Conservation (phyloP, 805 yeast species). For the Lachancea nothofagi region DNA sequence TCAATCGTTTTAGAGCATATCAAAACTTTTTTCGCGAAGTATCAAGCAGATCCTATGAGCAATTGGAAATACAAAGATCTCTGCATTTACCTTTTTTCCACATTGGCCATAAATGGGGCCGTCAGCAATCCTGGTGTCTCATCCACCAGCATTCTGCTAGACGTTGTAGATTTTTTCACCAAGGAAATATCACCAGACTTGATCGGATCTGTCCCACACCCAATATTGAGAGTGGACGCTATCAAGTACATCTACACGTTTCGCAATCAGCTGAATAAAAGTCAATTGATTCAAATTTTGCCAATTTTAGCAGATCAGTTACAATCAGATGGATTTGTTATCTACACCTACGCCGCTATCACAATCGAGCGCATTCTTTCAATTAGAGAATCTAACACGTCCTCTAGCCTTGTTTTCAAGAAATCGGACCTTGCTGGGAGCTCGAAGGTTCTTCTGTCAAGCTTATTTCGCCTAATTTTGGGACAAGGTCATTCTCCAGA, state of each 20-base stretch:
- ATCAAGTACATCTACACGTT: conserved; percentile 84
- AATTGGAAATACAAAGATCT: conserved; percentile 87
- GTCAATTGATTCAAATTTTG: conserved; percentile 70
- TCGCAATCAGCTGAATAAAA: conserved; percentile 87
- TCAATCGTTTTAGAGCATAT: conserved; percentile 69
- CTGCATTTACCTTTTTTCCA: conserved; percentile 77
- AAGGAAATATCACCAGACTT: conserved; percentile 79
- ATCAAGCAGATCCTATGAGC: conserved; percentile 36
- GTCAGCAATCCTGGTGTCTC: conserved; percentile 84
- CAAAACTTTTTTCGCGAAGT: conserved; percentile 54
- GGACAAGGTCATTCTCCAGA: conserved; percentile 65
- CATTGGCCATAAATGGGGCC: conserved; percentile 87
- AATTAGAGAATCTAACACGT: conserved; percentile 51
- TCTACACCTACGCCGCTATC: conserved; percentile 88
- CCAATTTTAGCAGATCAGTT: conserved; percentile 74
- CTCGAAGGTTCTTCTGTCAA: conserved; percentile 54
- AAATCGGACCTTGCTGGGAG: conserved; percentile 67
- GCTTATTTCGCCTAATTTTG: conserved; percentile 62
- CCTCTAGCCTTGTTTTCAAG: conserved; percentile 55
- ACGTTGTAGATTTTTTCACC: conserved; percentile 80
- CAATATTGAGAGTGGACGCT: conserved; percentile 86
- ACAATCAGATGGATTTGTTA: conserved; percentile 62
- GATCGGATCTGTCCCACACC: conserved; percentile 50
- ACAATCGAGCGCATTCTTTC: conserved; percentile 86
- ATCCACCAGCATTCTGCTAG: conserved; percentile 75